phyloP scores from a whole-genome alignment of 176 grass and related monocot species.

The Phoenix dactylifera region DNA sequence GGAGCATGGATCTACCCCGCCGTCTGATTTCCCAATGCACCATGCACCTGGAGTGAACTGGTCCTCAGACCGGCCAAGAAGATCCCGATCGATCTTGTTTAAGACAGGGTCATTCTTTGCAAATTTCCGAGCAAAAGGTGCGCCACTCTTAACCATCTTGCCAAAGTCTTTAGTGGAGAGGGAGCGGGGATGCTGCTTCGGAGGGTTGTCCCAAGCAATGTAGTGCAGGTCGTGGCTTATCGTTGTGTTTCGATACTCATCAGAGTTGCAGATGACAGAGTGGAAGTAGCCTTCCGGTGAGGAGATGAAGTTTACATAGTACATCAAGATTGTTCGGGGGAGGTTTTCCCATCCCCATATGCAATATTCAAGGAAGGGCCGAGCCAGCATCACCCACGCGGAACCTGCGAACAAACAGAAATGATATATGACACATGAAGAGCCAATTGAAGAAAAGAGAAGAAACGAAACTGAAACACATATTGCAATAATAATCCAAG shows the following conservation, averaged over 20 bases:
- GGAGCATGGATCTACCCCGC: slow-evolving; percentile 47
- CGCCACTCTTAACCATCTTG: slow-evolving; percentile 61
- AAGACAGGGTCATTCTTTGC: slow-evolving; percentile 74
- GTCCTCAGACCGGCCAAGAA: slow-evolving; percentile 50
- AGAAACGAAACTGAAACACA: background rate
- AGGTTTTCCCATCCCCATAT: slow-evolving; percentile 91
- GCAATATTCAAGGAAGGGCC: slow-evolving; percentile 72
- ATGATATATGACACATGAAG: no score
- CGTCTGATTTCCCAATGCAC: slow-evolving; percentile 47
- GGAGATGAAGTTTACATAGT: slow-evolving; percentile 85
- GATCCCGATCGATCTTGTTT: slow-evolving; percentile 65
- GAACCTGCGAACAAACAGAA: slow-evolving; percentile 40
- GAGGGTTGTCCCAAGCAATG: slow-evolving; percentile 85
- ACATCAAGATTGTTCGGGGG: slow-evolving; percentile 70
- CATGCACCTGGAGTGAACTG: slow-evolving; percentile 70
- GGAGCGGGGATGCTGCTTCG: slow-evolving; percentile 65
- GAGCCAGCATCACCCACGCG: slow-evolving; percentile 84
- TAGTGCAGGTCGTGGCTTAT: slow-evolving; percentile 77
- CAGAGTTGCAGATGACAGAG: slow-evolving; percentile 77
- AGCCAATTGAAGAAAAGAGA: no score
- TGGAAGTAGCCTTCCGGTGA: slow-evolving; percentile 96
- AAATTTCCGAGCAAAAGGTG: slow-evolving; percentile 83
- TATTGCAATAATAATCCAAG: background rate
- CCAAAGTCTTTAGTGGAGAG: slow-evolving; percentile 70
- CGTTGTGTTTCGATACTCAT: slow-evolving; percentile 46